Conservation (phyloP, 805 yeast genomes). For the Priceomyces melissophilus region DNA sequence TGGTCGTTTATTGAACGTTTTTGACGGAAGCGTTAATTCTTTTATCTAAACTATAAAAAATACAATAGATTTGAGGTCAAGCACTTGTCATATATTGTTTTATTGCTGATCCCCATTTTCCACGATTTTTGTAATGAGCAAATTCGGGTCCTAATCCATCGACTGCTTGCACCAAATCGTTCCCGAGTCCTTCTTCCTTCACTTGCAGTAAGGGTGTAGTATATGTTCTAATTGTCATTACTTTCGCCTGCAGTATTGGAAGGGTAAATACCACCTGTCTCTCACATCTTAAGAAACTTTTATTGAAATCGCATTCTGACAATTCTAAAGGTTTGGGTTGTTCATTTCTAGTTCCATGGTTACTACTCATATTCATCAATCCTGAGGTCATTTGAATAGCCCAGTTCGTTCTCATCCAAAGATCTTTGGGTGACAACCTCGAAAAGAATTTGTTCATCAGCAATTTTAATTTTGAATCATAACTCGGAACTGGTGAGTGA, state of each 20-base stretch:
- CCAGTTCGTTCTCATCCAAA: slow-evolving; percentile 68
- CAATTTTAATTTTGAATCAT: slow-evolving; percentile 48
- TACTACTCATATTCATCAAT: neutral
- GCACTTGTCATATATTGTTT: slow-evolving; percentile 6
- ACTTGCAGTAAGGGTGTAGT: slow-evolving; percentile 32
- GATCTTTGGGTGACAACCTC: slow-evolving; percentile 48
- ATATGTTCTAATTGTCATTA: slow-evolving; percentile 40
- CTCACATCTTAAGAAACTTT: slow-evolving; percentile 40
- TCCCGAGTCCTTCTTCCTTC: slow-evolving; percentile 30
- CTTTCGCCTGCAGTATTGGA: slow-evolving; percentile 34
- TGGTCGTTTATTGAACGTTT: too few species aligned
- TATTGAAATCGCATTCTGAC: slow-evolving; percentile 33
- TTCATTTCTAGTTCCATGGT: slow-evolving; percentile 9
- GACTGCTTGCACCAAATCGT: slow-evolving; percentile 51
- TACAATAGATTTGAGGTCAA: too few species aligned
- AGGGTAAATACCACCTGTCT: slow-evolving; percentile 37
- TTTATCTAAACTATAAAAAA: too few species aligned
- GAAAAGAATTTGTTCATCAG: slow-evolving; percentile 69
- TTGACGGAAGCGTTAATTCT: too few species aligned
- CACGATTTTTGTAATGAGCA: slow-evolving; percentile 57
- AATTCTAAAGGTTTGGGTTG: slow-evolving; percentile 20
- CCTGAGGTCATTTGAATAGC: slow-evolving; percentile 47
- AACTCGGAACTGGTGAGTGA: slow-evolving; percentile 73
- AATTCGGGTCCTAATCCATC: slow-evolving; percentile 57
- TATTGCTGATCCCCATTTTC: slow-evolving; percentile 69